Evolutionary conservation across 768 basidiomycete species (phyloP).

Genomic region (Boletellus ananiceps): DNA sequence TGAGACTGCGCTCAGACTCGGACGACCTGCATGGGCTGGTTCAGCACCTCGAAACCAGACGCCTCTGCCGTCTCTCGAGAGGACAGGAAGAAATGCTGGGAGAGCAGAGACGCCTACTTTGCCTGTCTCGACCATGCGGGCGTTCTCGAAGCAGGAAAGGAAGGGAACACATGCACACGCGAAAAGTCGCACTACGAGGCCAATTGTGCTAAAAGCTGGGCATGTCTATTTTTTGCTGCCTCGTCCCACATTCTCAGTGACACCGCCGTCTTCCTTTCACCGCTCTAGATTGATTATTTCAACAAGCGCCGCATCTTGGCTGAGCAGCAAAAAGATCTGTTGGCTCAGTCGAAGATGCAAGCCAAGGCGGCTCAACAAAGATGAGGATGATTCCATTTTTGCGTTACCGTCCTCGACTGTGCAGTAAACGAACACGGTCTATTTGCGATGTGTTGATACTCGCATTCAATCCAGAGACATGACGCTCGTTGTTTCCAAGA

Average conservation of each 20-base stretch:
- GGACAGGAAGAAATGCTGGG: slow-evolving; percentile 84
- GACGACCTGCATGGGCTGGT: slow-evolving; percentile 30
- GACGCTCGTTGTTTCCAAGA: neutral
- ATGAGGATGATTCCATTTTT: slow-evolving; percentile 1
- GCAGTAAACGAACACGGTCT: neutral
- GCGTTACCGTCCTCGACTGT: neutral
- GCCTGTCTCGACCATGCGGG: slow-evolving; percentile 68
- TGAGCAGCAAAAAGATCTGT: slow-evolving; percentile 70
- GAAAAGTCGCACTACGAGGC: slow-evolving; percentile 60
- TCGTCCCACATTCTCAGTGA: neutral
- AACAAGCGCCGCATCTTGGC: slow-evolving; percentile 84
- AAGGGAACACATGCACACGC: slow-evolving; percentile 50
- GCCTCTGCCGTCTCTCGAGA: slow-evolving; percentile 45
- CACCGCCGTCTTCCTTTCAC: neutral
- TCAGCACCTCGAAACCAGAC: slow-evolving; percentile 36
- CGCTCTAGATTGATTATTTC: slow-evolving; percentile 82
- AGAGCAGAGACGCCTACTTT: slow-evolving; percentile 78
- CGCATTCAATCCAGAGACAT: neutral
- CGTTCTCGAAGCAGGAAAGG: slow-evolving; percentile 74
- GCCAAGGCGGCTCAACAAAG: slow-evolving; percentile 28
- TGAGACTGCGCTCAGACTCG: neutral
- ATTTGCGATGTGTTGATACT: slow-evolving; percentile 3
- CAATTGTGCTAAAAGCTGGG: slow-evolving; percentile 89
- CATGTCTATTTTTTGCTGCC: slow-evolving; percentile 35
- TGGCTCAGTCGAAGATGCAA: slow-evolving; percentile 44